Conservation (phyloP, 169 alveolate species). For the Eimeria acervulina region DNA sequence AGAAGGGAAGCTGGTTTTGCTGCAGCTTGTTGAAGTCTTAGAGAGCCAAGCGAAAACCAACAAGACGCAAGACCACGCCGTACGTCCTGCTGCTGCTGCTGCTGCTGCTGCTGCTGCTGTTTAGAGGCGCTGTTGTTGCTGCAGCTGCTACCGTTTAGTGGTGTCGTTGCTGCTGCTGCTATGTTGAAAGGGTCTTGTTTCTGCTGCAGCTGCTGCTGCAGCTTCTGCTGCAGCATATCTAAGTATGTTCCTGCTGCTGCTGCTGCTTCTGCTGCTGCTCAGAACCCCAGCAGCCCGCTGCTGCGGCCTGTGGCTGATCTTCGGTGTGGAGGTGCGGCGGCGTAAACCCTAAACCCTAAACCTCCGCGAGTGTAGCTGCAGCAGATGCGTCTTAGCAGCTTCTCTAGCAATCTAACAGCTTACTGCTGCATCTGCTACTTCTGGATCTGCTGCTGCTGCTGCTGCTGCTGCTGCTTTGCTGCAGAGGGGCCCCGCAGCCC, state of each 20-base stretch:
- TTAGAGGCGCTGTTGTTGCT: slow-evolving; percentile 15
- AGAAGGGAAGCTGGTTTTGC: slow-evolving; percentile 29
- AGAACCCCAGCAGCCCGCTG: slow-evolving; percentile 31
- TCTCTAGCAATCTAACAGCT: too few species aligned
- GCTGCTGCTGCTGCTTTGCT: slow-evolving; percentile 7
- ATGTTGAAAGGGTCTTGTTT: background rate
- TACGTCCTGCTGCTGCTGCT: background rate
- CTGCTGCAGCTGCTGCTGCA: background rate
- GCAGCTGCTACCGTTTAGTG: background rate
- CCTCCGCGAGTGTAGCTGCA: background rate
- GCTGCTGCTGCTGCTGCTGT: slow-evolving; percentile 12
- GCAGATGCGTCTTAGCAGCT: background rate
- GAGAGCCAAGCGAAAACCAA: slow-evolving; percentile 11
- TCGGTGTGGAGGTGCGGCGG: slow-evolving; percentile 13
- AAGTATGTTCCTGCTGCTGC: background rate
- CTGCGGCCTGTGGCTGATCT: background rate
- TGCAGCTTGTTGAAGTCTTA: slow-evolving; percentile 17
- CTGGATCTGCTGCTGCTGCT: background rate
- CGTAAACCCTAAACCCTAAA: background rate
- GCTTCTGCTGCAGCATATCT: background rate
- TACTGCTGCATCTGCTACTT: background rate
- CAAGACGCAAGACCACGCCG: background rate
- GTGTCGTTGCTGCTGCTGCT: background rate
- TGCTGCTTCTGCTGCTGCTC: slow-evolving; percentile 23
- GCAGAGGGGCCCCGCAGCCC: slow-evolving; percentile 59